phyloP scores from a whole-genome alignment of 192 early-diverging fungal species.

The Backusella tuberculispora region DNA sequence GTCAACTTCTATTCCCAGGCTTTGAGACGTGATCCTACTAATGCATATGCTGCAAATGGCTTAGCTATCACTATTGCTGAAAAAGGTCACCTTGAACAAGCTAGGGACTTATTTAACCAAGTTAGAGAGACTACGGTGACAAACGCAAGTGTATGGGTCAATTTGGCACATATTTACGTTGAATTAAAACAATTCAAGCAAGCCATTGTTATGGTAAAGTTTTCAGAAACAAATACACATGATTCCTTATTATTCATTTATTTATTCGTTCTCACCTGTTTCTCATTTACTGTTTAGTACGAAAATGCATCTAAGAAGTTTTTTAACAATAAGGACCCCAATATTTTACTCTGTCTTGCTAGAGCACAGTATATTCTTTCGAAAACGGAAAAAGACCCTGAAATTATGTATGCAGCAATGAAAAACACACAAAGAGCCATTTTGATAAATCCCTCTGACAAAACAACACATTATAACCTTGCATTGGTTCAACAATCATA shows the following conservation, averaged over 20 bases:
- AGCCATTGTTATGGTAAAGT: conserved; percentile 69
- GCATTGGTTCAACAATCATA: conserved; percentile 86
- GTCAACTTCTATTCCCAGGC: conserved; percentile 83
- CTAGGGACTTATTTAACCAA: conserved; percentile 66
- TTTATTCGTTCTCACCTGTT: background rate
- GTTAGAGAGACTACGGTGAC: conserved; percentile 47
- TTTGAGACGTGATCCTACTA: conserved; percentile 66
- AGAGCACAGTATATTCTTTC: conserved; percentile 62
- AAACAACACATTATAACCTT: conserved; percentile 65
- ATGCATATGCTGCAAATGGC: conserved; percentile 84
- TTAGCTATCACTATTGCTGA: conserved; percentile 86
- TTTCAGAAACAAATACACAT: no score
- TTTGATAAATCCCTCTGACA: conserved; percentile 57
- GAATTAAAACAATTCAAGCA: conserved; percentile 76
- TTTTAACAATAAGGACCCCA: conserved; percentile 52
- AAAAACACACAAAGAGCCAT: conserved; percentile 53
- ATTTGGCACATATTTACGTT: conserved; percentile 76
- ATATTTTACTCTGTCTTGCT: conserved; percentile 59
- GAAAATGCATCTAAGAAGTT: conserved; percentile 63
- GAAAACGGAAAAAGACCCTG: conserved; percentile 65
- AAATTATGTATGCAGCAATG: conserved; percentile 62
- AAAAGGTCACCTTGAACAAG: conserved; percentile 58
- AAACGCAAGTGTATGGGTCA: conserved; percentile 63
- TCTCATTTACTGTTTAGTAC: conserved; percentile 52
- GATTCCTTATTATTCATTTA: background rate